Evolutionary conservation across 805 yeast species (phyloP), one percentile per base, ranked within the genome.

Genomic region (Kodamaea fukazawae): DNA sequence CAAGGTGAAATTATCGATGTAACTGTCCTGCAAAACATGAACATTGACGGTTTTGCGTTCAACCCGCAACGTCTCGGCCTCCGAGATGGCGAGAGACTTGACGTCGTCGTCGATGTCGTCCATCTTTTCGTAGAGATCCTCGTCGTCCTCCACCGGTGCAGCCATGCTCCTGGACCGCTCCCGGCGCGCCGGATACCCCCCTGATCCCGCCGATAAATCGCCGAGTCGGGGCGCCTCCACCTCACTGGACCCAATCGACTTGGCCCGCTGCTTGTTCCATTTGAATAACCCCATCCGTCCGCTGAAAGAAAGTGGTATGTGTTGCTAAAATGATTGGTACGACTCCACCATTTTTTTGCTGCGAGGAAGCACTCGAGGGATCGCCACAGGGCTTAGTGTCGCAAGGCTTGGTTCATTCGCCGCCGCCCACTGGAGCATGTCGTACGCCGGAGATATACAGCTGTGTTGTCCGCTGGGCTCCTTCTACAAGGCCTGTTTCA

Each of bases 1-100:
- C 22, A 52, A 46, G 8, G 62, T 61, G 45, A 58, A 69, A 41
- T 69, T 69, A n/a, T 60, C 70, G 18, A 50, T 51, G 46, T 53
- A 69, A 2, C 63, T 51, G 0, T 52, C 58, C 49, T 67, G 74
- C n/a, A 67, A 50, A 23, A 64, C 65, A 28, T 57, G 45, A 13
- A 63, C 49, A 11, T 57, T 60, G 23, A 20, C 23, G 10, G 41
- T 45, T 18, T 42, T 43, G 20, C 34, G 22, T 17, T 38, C 28
- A 16, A 54, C 50, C 14, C 49, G 43, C 17, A 49, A 41, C 20
- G 74, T 68, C n/a, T 60, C 69, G 4, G 66, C 40, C 26, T 68
- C 73, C 3, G 71, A 65, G 10, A 66, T 47, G 3, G 63, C 61
- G 14, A 37, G 35, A 4, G 39, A 29, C 12, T 25, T 13, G 4